Conservation (phyloP, 2,329 filamentous ascomycete species). For the Monosporascus sp. region DNA sequence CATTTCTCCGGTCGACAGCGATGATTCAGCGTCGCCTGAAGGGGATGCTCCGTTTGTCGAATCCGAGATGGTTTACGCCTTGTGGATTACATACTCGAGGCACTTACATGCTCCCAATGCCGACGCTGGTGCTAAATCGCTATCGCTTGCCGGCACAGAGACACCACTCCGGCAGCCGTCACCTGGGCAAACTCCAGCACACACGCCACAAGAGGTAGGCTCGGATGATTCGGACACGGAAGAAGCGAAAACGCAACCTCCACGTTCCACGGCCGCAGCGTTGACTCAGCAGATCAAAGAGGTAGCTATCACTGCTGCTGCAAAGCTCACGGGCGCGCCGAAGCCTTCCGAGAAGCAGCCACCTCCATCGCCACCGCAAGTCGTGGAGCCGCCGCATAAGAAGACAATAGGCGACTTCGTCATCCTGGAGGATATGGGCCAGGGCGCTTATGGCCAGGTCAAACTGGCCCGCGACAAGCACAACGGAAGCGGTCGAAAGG, state of each 20-base stretch:
- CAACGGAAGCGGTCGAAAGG: conserved; percentile 62
- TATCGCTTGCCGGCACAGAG: conserved; percentile 55
- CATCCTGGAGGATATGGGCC: conserved; percentile 96
- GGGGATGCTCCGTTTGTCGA: conserved; percentile 44
- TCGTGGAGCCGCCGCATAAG: conserved; percentile 47
- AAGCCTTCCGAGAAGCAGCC: conserved; percentile 19
- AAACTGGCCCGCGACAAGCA: conserved; percentile 87
- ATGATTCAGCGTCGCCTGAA: conserved; percentile 29
- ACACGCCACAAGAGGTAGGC: conserved; percentile 51
- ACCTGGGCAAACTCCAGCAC: conserved; percentile 63
- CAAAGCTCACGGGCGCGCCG: conserved; percentile 41
- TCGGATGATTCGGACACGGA: conserved; percentile 53
- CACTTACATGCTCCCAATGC: conserved; percentile 75
- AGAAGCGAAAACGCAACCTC: conserved; percentile 33
- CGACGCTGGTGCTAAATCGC: conserved; percentile 55
- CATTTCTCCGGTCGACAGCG: conserved; percentile 23
- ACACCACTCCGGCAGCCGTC: conserved; percentile 76
- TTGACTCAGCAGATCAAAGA: conserved; percentile 54
- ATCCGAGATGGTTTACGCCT: conserved; percentile 81
- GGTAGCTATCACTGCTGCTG: conserved; percentile 49
- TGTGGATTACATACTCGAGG: conserved; percentile 96
- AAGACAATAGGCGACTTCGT: conserved; percentile 86
- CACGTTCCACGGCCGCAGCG: conserved; percentile 36
- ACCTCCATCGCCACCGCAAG: conserved; percentile 29
- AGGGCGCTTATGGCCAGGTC: conserved; percentile 95